Percentiles rank a stretch among this genome's conserved stretches.
These are phyloP conservation scores for Mycosphaerella arachidis DNA, from an alignment of 2,329 filamentous ascomycete species.

Conservation along the genomic window DNA sequence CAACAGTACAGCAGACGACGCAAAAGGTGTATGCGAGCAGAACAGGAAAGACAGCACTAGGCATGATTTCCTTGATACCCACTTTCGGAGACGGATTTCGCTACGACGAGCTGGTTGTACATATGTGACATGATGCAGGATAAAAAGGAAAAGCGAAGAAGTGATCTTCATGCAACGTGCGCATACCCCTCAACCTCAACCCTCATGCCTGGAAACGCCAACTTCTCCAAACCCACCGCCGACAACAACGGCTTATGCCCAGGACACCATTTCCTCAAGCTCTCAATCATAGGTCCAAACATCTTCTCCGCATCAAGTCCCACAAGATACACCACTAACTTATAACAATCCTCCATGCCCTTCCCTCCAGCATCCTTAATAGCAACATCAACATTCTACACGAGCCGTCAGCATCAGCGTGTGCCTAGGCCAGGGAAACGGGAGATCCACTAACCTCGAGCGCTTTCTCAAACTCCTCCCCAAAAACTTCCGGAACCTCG, in stretches of 20 bases:
- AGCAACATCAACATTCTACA: not conserved
- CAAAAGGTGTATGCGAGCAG: not conserved
- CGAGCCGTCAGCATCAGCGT: not conserved
- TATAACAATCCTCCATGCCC: not conserved
- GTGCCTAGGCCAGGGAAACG: not conserved
- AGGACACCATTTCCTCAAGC: not conserved
- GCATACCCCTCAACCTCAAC: not conserved
- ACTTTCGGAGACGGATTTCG: not conserved
- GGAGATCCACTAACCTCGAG: too few relatives aligned
- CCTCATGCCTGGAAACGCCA: not conserved
- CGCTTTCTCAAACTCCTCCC: too few relatives aligned
- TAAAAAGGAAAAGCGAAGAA: not conserved
- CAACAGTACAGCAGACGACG: not conserved
- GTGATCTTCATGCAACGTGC: not conserved
- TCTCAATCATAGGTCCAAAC: not conserved
- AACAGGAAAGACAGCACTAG: not conserved
- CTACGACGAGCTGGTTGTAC: not conserved
- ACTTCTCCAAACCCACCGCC: not conserved
- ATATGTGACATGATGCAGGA: not conserved
- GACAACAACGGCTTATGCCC: not conserved
- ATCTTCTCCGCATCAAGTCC: not conserved
- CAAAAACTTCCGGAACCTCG: too few relatives aligned
- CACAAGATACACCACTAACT: not conserved
- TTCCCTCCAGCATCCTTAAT: not conserved
- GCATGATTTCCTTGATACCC: not conserved